Evolutionary conservation across 345 rosid genomes (phyloP), one percentile per base, ranked within the genome.

Genomic region (Jatropha curcas): DNA sequence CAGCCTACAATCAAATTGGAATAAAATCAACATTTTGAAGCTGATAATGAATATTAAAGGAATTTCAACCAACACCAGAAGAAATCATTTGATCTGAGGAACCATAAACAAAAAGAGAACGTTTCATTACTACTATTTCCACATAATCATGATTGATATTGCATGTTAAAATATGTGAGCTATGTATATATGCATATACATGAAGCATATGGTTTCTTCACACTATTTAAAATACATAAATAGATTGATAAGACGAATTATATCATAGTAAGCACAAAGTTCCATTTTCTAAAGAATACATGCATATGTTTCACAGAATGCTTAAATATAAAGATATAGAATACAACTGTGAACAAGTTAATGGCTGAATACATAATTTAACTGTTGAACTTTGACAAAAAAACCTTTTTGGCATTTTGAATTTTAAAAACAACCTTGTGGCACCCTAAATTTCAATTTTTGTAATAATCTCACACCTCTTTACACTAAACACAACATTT

Each of bases 1-100:
- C 99, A 35, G 99, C 99, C 99, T 95, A 75, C 59, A 78, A 65
- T 46, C 66, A 62, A 37, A 66, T 68, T 55, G n/a, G 30, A 66
- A 27, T 31, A 17, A 39, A 71, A 51, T 50, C 56, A 51, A 55
- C 46, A 14, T 61, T 43, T 20, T 64, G 48, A 63, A 63, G 60
- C 55, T 48, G 70, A 25, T 1, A 45, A 56, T 7, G 31, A 71
- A 37, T 10, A 75, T 57, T 7, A 45, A 75, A 77, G 52, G 27
- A 80, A 60, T 4, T 31, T 66, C 19, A 65, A 57, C 45, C 22
- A 30, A 35, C 56, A 41, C n/a, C 48, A 41, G 35, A 69, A 67
- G 73, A 63, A 14, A n/a, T 71, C 13, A 20, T 39, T 30, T 45
- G 56, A 10, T 27, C 33, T 28, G 43, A 52, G 10, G 53, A 35